Base-by-base conservation (phyloP, 2,329 filamentous ascomycete genomes). In the Fusarium proliferatum region DNA sequence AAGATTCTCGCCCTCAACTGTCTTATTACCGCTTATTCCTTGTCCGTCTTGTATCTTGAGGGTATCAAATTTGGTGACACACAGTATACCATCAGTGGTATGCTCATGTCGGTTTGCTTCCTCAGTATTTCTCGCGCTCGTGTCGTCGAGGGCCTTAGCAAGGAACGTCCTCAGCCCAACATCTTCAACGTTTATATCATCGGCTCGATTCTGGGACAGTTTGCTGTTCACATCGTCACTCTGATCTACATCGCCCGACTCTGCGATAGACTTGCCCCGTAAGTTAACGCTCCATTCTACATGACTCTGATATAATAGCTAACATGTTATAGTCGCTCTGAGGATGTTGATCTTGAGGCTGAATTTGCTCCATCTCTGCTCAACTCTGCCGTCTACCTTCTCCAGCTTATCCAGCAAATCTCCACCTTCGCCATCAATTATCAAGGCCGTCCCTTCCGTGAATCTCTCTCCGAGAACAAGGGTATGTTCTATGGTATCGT, bases 141-240 rank as follows among this genome's bases (percentile, higher is more conserved):
- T 86, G 94, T 96, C 36, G 96, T 99, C 59, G 96, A 99, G 85
- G 93, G 93, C 41, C 87, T 99, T 30, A 98, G 96, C 72, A 98
- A 98, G 85, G 96, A 99, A 84, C 93, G 96, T 43, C 96, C 96
- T 0, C 96, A 99, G 85, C 95, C 96, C 62, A 98, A 98, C 84
- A 99, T 99, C 81, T 98, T 98, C 88, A 99, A 99, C 85, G 89
- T 95, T 59, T 99, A 99, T 87, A 98, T 99, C 82, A 97, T 99
- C 76, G 96, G 96, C 48, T 98, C 95, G 23, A 96, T 99, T 67
- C 91, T 99, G 39, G 96, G 95, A 59, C 96, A 99, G 83, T 99
- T 99, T 80, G 96, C 96, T 42, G 91, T 99, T 61, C 96, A 99
- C 82, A 97, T 98, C 76, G 92, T 88, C 46, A 98, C 96, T 2